A percentile compares a stretch with the other conserved stretches of the same genome.
Evolutionary conservation across 345 rosid species (phyloP).

Genomic region (Aurinia saxatilis): DNA sequence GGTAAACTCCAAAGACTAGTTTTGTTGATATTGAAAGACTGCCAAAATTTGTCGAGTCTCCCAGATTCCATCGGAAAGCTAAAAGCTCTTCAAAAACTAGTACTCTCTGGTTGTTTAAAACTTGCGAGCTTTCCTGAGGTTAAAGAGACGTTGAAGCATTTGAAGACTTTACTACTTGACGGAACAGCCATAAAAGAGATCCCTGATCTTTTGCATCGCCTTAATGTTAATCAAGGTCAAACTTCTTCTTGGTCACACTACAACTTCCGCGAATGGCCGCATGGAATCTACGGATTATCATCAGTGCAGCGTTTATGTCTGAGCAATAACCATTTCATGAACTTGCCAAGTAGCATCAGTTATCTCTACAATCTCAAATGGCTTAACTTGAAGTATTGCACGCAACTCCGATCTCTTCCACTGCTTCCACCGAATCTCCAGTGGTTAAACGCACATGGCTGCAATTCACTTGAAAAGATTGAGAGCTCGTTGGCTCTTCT

Average conservation of each 20-base stretch:
- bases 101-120: neutral
- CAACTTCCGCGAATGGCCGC: neutral
- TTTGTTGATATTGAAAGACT: neutral
- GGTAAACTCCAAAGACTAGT: neutral
- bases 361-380: neutral
- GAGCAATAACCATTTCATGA: neutral
- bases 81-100: neutral
- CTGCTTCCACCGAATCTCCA: conserved; percentile 4
- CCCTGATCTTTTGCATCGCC: neutral
- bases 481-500: neutral
- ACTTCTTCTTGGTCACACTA: too few species aligned
- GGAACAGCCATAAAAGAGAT: neutral
- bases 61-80: neutral
- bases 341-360: neutral
- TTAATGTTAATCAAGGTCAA: too few species aligned
- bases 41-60: neutral
- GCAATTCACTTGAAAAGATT: neutral
- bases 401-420: neutral
- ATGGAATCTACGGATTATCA: neutral
- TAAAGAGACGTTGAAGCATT: neutral
- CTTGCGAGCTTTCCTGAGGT: neutral
- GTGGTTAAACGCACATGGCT: neutral
- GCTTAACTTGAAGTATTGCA: neutral
- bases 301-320: neutral
- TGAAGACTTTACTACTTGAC: neutral